Evolutionary conservation across 805 yeast species (phyloP), one percentile per base, ranked within the genome.

Genomic region (Sugiyamaella lignohabitans): DNA sequence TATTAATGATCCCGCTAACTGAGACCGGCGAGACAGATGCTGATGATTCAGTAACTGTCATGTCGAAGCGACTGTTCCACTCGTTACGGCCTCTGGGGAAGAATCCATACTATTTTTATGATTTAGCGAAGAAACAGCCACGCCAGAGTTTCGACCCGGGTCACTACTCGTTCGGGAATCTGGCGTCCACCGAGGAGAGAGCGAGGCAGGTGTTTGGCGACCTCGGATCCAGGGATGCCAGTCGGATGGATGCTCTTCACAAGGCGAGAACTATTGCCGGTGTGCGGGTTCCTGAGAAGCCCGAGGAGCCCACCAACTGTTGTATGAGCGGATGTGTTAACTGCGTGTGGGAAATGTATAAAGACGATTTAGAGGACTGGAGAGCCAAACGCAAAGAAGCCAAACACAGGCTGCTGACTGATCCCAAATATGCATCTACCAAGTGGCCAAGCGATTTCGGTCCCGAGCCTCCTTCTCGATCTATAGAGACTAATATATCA

Each of bases 261-360:
- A 50, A 65, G 27, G 56, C 61, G 5, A 56, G 62, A 27, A 52
- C 54, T 1, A 72, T 76, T 2, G 81, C 75, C 0, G 97, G 97
- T 0, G 70, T 93, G 0, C 63, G 61, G 5, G 95, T 91, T 0
- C 96, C 96, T 2, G 78, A 76, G n/a, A 76, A 74, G 60, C 98
- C 98, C 0, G 70, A 67, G 3, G 96, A 87, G 56, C 98, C 98
- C 1, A 95, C 89, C 56, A 88, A 91, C 63, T 91, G 98, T 64
- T 91, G 98, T 65, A 88, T 88, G 95, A 82, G 93, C 48, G 98
- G 98, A 1, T 91, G 98, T 64, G 80, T 87, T 24, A 88, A 91
- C 65, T 91, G 98, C 64, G 98, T 91, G 1, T 93, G 98, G 98
- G 96, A 89, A 57, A 68, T 86, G 46, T 91, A 79, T 62, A 82